Evolutionary conservation across 208 protist genomes (phyloP).

Genomic region (Crithidia bombi): DNA sequence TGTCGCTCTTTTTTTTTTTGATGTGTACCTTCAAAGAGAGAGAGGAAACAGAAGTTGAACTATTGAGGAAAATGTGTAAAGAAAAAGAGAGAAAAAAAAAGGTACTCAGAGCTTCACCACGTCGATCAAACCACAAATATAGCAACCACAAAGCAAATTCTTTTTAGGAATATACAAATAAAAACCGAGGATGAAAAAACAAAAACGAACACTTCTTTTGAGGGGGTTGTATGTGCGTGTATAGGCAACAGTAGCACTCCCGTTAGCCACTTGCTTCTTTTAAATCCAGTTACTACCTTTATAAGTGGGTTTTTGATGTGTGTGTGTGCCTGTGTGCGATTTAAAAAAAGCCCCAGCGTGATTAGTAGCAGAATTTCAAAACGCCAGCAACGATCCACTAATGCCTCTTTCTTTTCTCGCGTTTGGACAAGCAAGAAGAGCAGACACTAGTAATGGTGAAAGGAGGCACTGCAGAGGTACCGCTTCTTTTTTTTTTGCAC

Average conservation of each 20-base stretch:
- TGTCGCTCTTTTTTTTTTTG: conserved; percentile 15
- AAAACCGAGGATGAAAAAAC: not conserved
- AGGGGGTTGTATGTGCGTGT: not conserved
- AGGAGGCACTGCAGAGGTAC: too few relatives aligned
- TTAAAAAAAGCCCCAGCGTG: not conserved
- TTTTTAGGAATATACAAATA: not conserved
- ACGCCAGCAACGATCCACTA: not conserved
- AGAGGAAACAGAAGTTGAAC: conserved; percentile 5
- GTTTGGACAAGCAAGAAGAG: not conserved
- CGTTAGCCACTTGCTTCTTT: not conserved
- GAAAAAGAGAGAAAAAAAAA: not conserved
- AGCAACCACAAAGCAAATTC: not conserved
- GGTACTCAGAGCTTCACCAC: not conserved
- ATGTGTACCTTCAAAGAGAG: not conserved
- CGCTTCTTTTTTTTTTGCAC: not conserved
- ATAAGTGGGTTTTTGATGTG: not conserved
- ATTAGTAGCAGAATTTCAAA: not conserved
- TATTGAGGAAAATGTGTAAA: not conserved
- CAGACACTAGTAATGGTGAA: too few relatives aligned
- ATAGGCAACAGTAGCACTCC: not conserved
- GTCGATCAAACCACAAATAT: not conserved
- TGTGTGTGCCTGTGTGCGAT: not conserved
- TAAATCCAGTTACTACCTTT: not conserved
- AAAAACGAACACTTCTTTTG: conserved; percentile 16
- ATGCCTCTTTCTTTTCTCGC: not conserved